Conservation (phyloP, 257 asterid genomes). For the Ilex aquifolium region DNA sequence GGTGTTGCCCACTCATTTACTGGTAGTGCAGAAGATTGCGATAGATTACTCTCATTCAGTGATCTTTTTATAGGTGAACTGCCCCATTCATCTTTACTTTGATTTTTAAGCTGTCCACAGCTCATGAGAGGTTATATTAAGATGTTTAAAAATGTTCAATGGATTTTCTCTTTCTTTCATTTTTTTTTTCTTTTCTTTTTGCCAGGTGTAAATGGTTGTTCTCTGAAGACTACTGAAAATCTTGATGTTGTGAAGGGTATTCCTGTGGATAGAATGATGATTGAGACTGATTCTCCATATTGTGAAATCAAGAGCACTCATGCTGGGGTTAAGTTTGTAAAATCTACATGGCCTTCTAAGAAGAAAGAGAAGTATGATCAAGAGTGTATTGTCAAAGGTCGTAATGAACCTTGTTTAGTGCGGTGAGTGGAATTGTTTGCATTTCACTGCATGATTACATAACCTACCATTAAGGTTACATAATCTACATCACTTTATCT, state of each 20-base stretch:
- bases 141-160: neutral
- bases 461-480: neutral
- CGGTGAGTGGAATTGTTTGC: conserved; percentile 42
- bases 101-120: conserved; percentile 14
- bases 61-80: conserved; percentile 68
- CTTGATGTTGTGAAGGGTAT: conserved; percentile 84
- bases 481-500: neutral
- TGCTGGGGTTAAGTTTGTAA: conserved; percentile 70
- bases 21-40: conserved; percentile 80
- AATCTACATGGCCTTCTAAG: conserved; percentile 82
- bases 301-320: conserved; percentile 89
- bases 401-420: conserved; percentile 92
- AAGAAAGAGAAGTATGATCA: conserved; percentile 82
- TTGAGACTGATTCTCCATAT: conserved; percentile 95
- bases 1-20: conserved; percentile 97
- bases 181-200: conserved; percentile 3
- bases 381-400: conserved; percentile 81
- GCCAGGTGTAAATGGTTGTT: conserved; percentile 84
- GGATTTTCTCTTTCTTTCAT: neutral
- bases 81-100: conserved; percentile 9
- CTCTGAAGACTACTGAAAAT: conserved; percentile 75
- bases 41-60: conserved; percentile 62
- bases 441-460: conserved; percentile 1
- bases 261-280: conserved; percentile 77
- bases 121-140: neutral